These are phyloP conservation scores for Aureobasidium vineae DNA, from an alignment of 2,329 filamentous ascomycete species.

Conservation along the genomic window DNA sequence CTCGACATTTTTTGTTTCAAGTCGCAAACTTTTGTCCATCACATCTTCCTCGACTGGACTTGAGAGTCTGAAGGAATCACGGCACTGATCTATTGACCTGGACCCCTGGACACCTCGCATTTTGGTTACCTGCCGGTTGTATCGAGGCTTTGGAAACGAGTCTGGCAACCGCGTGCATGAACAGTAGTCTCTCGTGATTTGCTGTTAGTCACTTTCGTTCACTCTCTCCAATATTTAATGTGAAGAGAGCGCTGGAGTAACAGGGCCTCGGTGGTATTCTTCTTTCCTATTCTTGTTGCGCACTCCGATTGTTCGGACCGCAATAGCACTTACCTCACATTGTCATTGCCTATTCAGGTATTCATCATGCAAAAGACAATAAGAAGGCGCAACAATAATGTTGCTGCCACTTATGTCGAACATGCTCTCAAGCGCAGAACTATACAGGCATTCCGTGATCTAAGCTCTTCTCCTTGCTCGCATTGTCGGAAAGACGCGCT, in stretches of 20 bases:
- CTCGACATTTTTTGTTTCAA: slow-evolving; percentile 17
- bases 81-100: not conserved
- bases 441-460: not conserved
- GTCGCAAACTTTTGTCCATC: slow-evolving; percentile 24
- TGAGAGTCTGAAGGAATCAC: not conserved
- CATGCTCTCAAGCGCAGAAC: slow-evolving; percentile 4
- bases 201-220: slow-evolving; percentile 10
- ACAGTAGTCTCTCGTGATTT: slow-evolving; percentile 25
- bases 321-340: slow-evolving; percentile 2
- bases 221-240: not conserved
- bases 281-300: slow-evolving; percentile 10
- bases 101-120: not conserved
- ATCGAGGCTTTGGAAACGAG: not conserved
- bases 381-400: slow-evolving; percentile 25
- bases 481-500: slow-evolving; percentile 24
- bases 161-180: slow-evolving; percentile 10
- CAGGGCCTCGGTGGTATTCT: not conserved
- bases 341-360: slow-evolving; percentile 8
- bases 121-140: not conserved
- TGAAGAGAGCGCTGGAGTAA: not conserved
- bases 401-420: slow-evolving; percentile 21
- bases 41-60: slow-evolving; percentile 1
- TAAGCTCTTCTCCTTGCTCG: slow-evolving; percentile 21
- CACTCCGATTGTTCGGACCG: not conserved
- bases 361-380: slow-evolving; percentile 4